Base-by-base conservation (phyloP, 495 filamentous ascomycete species). In the Annulohypoxylon moriforme region DNA sequence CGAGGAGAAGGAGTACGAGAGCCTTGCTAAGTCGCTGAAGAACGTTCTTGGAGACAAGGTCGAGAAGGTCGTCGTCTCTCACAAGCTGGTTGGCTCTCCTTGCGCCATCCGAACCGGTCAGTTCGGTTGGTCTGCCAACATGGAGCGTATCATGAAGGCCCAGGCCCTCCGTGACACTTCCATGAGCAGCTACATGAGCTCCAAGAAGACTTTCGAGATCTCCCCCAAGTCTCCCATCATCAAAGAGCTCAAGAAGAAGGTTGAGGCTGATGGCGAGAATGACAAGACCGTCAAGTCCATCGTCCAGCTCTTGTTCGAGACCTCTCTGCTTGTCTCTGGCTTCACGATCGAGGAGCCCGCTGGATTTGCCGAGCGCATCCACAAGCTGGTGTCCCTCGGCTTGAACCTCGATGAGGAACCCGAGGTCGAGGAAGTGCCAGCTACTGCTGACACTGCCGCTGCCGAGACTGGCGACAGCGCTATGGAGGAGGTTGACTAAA, bases 61-160 rank as follows among this genome's bases (percentile, higher is more conserved):
- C 66, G 96, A 99, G 93, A 99, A 99, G 91, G 96, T 99, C 40
- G 94, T 99, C 72, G 95, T 99, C 80, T 94, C 90, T 75, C 94
- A 98, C 93, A 98, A 98, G 91, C 91, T 99, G 60, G 87, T 93
- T 76, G 94, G 94, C 78, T 85, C 96, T 68, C 96, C 96, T 79
- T 98, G 96, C 84, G 96, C 96, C 81, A 98, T 99, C 87, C 96
- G 96, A 83, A 99, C 96, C 74, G 96, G 96, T 78, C 96, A 99
- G 87, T 99, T 99, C 83, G 96, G 96, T 85, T 99, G 96, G 96
- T 98, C 94, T 44, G 96, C 96, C 80, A 99, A 99, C 89, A 99
- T 99, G 96, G 96, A 99, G 91, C 96, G 96, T 87, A 99, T 99
- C 90, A 99, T 99, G 96, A 99, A 99, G 91, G 96, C 96, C 33